These are phyloP conservation scores for Globisporangium megalacanthum DNA, from an alignment of 352 stramenopile species.

Conservation along the genomic window DNA sequence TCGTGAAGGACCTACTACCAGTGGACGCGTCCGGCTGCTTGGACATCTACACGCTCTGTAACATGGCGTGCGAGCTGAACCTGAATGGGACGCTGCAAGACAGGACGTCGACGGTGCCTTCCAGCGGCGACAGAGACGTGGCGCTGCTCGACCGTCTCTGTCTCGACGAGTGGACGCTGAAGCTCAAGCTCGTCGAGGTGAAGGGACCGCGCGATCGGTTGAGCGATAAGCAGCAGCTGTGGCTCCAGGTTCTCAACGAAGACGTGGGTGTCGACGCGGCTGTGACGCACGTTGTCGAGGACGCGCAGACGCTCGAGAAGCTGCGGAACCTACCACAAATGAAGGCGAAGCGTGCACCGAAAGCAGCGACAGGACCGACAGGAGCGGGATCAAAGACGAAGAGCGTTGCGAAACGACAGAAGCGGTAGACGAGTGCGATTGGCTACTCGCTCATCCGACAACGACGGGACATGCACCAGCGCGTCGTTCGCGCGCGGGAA, in stretches of 20 bases:
- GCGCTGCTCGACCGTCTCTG: constrained; percentile 12
- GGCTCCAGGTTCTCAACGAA: constrained; percentile 61
- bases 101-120: neutral
- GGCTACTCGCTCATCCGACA: neutral
- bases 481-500: constrained; percentile 20
- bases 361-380: constrained; percentile 3
- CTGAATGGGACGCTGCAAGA: constrained; percentile 12
- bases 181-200: constrained; percentile 79
- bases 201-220: constrained; percentile 82
- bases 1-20: neutral
- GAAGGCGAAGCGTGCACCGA: constrained; percentile 13
- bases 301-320: constrained; percentile 35
- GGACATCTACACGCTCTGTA: constrained; percentile 45
- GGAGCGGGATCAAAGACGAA: constrained; percentile 7
- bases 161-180: constrained; percentile 10
- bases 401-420: constrained; percentile 7
- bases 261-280: constrained; percentile 45
- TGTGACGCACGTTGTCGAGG: constrained; percentile 76
- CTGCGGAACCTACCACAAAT: constrained; percentile 18
- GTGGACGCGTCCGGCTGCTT: constrained; percentile 36
- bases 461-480: neutral
- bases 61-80: constrained; percentile 50
- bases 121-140: neutral
- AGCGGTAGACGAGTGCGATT: constrained; percentile 6
- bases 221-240: constrained; percentile 78